Percentiles rank a stretch among this genome's conserved stretches.
Conservation (phyloP, 2,329 filamentous ascomycete genomes). For the Dothideomycetes sp. region DNA sequence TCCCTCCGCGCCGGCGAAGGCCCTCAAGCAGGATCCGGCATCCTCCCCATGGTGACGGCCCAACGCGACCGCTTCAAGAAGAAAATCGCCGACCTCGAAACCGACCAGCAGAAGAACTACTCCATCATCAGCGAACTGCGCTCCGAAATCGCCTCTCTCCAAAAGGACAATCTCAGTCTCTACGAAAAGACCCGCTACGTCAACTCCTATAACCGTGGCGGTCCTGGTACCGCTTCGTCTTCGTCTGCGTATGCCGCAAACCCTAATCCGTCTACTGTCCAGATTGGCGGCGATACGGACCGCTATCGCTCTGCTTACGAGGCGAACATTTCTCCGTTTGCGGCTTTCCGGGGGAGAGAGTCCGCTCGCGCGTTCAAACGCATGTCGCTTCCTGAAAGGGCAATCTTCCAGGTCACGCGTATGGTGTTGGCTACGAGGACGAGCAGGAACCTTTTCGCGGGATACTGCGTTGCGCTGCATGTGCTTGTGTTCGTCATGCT, state of each 20-base stretch:
- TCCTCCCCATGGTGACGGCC: constrained; percentile 95
- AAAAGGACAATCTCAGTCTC: constrained; percentile 89
- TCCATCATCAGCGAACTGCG: constrained; percentile 72
- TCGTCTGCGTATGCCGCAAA: constrained; percentile 52
- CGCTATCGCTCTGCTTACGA: constrained; percentile 90
- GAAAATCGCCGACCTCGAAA: constrained; percentile 81
- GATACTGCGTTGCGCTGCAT: constrained; percentile 82
- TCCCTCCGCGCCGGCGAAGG: constrained; percentile 54
- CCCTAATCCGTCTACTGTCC: constrained; percentile 63
- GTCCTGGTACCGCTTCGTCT: constrained; percentile 48
- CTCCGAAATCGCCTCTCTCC: constrained; percentile 81
- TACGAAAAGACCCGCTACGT: constrained; percentile 98
- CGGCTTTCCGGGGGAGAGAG: constrained; percentile 88
- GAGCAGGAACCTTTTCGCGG: constrained; percentile 87
- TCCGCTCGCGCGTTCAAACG: constrained; percentile 81
- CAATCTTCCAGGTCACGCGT: constrained; percentile 81
- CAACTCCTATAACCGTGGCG: constrained; percentile 75
- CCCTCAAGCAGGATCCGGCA: constrained; percentile 68
- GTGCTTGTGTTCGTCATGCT: constrained; percentile 76
- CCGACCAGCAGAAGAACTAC: constrained; percentile 77
- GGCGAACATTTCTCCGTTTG: constrained; percentile 89
- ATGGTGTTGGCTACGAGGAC: constrained; percentile 83
- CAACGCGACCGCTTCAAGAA: constrained; percentile 98
- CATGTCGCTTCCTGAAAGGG: constrained; percentile 83
- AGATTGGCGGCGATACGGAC: constrained; percentile 58